Percentiles rank a stretch among this genome's conserved stretches.
These are phyloP conservation scores for Paramecium tetraurelia DNA, from an alignment of 73 alveolate genomes.

Conservation along the genomic window DNA sequence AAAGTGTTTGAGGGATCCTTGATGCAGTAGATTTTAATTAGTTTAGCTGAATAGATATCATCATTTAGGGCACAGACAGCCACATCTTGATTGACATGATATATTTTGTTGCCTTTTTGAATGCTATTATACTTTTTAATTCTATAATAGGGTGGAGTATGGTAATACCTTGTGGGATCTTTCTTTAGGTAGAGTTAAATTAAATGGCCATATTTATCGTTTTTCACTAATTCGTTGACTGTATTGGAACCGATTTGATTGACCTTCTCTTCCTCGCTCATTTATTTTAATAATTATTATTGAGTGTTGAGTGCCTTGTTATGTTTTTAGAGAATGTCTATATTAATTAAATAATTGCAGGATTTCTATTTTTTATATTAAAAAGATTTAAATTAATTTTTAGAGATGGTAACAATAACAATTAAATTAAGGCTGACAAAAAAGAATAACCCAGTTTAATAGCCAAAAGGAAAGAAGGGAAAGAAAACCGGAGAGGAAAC, in stretches of 20 bases:
- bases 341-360: background rate
- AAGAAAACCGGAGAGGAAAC: conserved; percentile 40
- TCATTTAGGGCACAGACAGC: conserved; percentile 22
- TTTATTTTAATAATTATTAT: background rate
- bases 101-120: background rate
- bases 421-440: conserved; percentile 12
- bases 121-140: background rate
- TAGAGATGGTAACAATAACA: conserved; percentile 33
- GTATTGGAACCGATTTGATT: background rate
- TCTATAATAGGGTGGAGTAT: background rate
- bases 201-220: conserved; percentile 9
- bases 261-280: background rate
- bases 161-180: background rate
- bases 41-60: conserved; percentile 28
- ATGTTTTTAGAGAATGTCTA: background rate
- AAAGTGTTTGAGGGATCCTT: background rate
- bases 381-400: conserved; percentile 46
- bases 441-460: background rate
- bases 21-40: background rate
- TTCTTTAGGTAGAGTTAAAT: background rate
- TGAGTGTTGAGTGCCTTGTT: background rate
- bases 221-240: background rate
- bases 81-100: background rate
- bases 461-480: conserved; percentile 11
- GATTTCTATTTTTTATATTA: conserved; percentile 36